These are phyloP conservation scores for Zea luxurians DNA, from an alignment of 176 grass and related monocot genomes.

Conservation along the genomic window DNA sequence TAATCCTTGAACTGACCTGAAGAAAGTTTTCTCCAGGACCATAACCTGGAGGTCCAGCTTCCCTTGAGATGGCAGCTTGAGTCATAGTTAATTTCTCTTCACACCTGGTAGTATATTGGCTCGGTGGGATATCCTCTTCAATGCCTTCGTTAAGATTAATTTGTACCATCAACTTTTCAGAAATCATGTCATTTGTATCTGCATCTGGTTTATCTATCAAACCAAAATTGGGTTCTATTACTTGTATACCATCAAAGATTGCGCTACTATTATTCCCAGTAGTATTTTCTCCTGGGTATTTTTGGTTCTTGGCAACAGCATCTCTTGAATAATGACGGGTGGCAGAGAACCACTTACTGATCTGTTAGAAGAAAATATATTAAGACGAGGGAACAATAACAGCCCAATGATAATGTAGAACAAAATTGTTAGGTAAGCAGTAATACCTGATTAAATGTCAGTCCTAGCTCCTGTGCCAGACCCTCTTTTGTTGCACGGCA, in stretches of 20 bases:
- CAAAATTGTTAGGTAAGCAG: background rate
- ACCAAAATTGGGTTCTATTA: slow-evolving; percentile 4
- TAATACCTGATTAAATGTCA: slow-evolving; percentile 60
- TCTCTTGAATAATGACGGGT: slow-evolving; percentile 48
- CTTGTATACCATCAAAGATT: slow-evolving; percentile 20
- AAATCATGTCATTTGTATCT: slow-evolving; percentile 37
- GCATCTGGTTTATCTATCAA: slow-evolving; percentile 22
- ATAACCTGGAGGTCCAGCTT: slow-evolving; percentile 25
- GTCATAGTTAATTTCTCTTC: slow-evolving; percentile 9
- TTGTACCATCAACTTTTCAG: slow-evolving; percentile 23
- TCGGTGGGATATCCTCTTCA: slow-evolving; percentile 28
- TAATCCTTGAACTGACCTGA: slow-evolving; percentile 30
- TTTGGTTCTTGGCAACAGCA: slow-evolving; percentile 40
- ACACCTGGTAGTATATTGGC: slow-evolving; percentile 24
- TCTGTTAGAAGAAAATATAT: slow-evolving; percentile 46
- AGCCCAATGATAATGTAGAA: slow-evolving; percentile 12
- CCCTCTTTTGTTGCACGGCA: slow-evolving; percentile 50
- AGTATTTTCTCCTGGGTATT: slow-evolving; percentile 15
- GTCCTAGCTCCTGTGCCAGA: slow-evolving; percentile 58
- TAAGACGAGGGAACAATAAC: slow-evolving; percentile 20
- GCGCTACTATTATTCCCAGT: slow-evolving; percentile 35
- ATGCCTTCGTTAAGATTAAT: slow-evolving; percentile 42
- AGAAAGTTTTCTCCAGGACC: slow-evolving; percentile 20
- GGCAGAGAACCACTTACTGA: slow-evolving; percentile 60
- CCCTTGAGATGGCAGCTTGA: slow-evolving; percentile 25